Conservation (phyloP, 2,329 filamentous ascomycete genomes). For the Neophaeococcomyces mojaviensis region DNA sequence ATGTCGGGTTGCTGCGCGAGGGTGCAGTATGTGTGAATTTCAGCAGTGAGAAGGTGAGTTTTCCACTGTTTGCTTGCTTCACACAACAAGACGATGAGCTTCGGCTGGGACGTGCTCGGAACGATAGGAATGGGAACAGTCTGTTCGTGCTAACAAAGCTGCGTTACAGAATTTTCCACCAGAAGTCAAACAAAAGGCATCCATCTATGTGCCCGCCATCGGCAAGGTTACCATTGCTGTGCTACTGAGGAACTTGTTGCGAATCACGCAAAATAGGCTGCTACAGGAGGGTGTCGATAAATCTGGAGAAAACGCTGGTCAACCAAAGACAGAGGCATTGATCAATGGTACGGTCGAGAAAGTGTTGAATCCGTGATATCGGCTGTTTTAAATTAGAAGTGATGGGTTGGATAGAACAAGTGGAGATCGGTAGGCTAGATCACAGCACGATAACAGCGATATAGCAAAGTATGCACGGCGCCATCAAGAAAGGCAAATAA, state of each 20-base stretch:
- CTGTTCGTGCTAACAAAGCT: too few species aligned
- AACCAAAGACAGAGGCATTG: not conserved
- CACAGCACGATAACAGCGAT: too few species aligned
- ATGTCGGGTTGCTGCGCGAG: slow-evolving; percentile 71
- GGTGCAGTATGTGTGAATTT: slow-evolving; percentile 99
- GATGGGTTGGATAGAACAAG: too few species aligned
- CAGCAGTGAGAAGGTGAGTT: slow-evolving; percentile 68
- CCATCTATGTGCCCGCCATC: slow-evolving; percentile 93
- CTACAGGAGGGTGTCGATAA: not conserved
- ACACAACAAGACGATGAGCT: too few species aligned
- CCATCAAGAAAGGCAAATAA: too few species aligned
- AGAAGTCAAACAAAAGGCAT: slow-evolving; percentile 87
- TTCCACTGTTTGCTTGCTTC: not conserved
- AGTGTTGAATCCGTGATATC: not conserved
- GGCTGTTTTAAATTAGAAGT: too few species aligned
- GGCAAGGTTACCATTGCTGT: slow-evolving; percentile 97
- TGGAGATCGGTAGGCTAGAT: too few species aligned
- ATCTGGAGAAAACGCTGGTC: not conserved
- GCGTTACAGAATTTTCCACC: slow-evolving; percentile 88
- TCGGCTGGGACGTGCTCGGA: too few species aligned
- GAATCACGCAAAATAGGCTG: slow-evolving; percentile 43
- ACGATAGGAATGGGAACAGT: too few species aligned
- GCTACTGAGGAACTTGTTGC: slow-evolving; percentile 77
- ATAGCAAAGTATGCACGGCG: too few species aligned
- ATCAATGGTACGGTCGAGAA: not conserved